Conservation (phyloP, 129 eudicot species). For the Oenanthe sinensis region DNA sequence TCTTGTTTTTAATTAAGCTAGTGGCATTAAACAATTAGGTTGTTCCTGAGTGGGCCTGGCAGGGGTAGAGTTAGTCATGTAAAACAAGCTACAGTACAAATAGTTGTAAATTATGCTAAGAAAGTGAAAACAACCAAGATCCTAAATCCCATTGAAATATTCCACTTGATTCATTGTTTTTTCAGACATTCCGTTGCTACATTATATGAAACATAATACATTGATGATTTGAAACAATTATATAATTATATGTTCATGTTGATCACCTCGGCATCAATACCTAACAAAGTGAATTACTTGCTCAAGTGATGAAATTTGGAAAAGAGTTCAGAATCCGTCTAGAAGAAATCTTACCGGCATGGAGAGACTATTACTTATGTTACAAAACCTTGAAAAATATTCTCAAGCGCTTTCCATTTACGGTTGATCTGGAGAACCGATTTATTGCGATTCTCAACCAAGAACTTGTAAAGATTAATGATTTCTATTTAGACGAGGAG, state of each 20-base stretch:
- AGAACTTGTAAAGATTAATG: slow-evolving; percentile 80
- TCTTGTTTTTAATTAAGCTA: background rate
- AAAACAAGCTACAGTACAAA: background rate
- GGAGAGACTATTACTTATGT: slow-evolving; percentile 87
- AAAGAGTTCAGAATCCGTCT: slow-evolving; percentile 74
- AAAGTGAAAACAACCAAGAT: background rate
- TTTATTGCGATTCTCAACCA: slow-evolving; percentile 62
- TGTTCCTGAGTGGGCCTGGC: background rate
- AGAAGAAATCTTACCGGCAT: slow-evolving; percentile 88
- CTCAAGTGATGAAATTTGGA: slow-evolving; percentile 64
- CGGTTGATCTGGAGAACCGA: slow-evolving; percentile 50
- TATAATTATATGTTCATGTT: background rate
- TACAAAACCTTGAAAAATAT: slow-evolving; percentile 86
- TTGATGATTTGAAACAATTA: background rate
- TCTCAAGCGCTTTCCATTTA: slow-evolving; percentile 43
- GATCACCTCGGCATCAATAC: background rate
- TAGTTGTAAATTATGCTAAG: background rate
- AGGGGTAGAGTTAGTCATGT: background rate
- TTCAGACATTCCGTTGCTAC: background rate
- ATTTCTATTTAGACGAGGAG: slow-evolving; percentile 91
- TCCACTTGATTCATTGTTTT: background rate
- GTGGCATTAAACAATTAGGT: background rate
- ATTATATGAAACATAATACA: background rate
- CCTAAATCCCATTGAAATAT: background rate
- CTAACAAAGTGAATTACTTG: background rate